Base-by-base conservation (phyloP, 2,329 filamentous ascomycete species). In the Xylaria sp. region DNA sequence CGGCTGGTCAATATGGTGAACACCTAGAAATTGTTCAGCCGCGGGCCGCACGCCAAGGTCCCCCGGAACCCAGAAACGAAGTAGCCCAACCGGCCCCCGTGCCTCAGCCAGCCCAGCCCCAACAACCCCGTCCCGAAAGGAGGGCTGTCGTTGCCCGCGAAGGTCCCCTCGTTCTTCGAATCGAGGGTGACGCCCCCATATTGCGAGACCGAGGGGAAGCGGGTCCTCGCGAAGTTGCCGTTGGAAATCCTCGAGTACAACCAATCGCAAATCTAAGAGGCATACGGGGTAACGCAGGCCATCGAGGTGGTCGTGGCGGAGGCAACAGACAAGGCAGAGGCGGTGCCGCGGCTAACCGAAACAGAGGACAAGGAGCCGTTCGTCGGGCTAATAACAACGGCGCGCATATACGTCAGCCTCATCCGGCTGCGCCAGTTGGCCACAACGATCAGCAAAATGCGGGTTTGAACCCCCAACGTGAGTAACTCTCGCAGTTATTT, bases 81-180 rank as follows among this genome's bases (percentile, higher is more conserved):
- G 77, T 69, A 28, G 55, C 46, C 15, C 66, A 58, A 20, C 28
- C 23, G 18, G 60, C 41, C 2, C 61, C 65, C 4, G 60, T 50
- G 28, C 66, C 60, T 41, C 69, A 20, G 52, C 52, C 52, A n/a
- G 69, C 65, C 20, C 72, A 69, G 65, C 65, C 63, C 62, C 73
- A 67, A 75, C 66, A 78, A 75, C 69, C 77, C 63, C 72, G 78
- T 68, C 72, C 74, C 41, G 73, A 72, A 25, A 73, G 78, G 56
- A 81, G 84, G 61, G 81, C 84, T 56, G 82, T 77, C 20, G 82
- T 89, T n/a, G 87, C 85, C 51, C 84, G 84, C 2, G 87, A 89
- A 74, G 87, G 85, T 1, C 87, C 87, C 4, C 82, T 89, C 12
- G 86, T 89, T 13, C 83, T 89, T 37, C 83, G 87, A 37, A 85